These are phyloP conservation scores for Phalaenopsis aphrodite DNA, from an alignment of 106 monocot species.

Conservation along the genomic window DNA sequence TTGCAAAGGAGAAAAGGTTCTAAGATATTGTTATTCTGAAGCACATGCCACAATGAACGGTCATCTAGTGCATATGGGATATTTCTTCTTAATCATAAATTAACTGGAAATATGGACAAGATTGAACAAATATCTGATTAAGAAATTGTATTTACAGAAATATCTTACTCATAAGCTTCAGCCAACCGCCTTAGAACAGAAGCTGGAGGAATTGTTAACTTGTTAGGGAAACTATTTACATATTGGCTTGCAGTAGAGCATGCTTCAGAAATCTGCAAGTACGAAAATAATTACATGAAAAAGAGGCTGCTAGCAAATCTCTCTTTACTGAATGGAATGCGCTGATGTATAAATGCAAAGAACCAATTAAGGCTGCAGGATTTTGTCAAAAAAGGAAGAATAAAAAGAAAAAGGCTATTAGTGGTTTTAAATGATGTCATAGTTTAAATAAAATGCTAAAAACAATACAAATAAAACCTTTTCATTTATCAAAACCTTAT, in stretches of 20 bases:
- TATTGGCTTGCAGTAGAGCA: conserved; percentile 5
- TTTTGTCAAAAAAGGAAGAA: neutral
- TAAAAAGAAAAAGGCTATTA: neutral
- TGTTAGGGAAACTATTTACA: conserved; percentile 14
- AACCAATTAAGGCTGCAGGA: neutral
- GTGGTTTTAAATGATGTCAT: neutral
- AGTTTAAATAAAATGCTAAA: neutral
- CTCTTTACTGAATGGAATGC: neutral
- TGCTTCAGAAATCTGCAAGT: conserved; percentile 24
- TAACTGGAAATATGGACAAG: neutral
- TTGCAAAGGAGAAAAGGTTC: conserved; percentile 1
- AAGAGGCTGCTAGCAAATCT: neutral
- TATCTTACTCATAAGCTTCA: conserved; percentile 51
- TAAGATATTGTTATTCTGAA: neutral
- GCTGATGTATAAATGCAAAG: neutral
- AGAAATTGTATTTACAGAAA: neutral
- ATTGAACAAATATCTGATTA: neutral
- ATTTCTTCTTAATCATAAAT: neutral
- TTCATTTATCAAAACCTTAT: neutral
- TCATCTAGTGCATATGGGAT: neutral
- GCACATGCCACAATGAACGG: neutral
- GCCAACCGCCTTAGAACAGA: conserved; percentile 49
- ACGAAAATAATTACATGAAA: neutral
- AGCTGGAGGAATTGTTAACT: conserved; percentile 30
- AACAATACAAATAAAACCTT: neutral